These are phyloP conservation scores for Rhizopogon vulgaris DNA, from an alignment of 768 basidiomycete species.

Conservation along the genomic window DNA sequence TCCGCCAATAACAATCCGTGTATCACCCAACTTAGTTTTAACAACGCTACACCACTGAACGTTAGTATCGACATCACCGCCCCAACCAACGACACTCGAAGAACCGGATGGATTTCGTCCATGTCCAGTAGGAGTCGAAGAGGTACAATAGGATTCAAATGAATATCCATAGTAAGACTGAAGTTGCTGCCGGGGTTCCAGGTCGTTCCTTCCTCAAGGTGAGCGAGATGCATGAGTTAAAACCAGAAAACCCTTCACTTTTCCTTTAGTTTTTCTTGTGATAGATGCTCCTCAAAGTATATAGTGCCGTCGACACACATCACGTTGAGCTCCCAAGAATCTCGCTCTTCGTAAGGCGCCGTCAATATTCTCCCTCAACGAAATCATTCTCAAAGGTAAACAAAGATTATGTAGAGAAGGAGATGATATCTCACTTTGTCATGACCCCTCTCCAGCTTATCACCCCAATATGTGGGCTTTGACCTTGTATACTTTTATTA, in stretches of 20 bases:
- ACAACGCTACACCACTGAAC: conserved; percentile 89
- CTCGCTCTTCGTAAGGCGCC: conserved; percentile 77
- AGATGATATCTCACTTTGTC: conserved; percentile 57
- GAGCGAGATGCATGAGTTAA: conserved; percentile 1
- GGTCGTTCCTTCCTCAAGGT: conserved; percentile 45
- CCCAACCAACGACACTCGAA: conserved; percentile 46
- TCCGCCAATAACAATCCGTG: conserved; percentile 73
- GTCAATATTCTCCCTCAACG: conserved; percentile 64
- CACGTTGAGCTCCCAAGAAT: conserved; percentile 77
- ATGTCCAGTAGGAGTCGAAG: conserved; percentile 21
- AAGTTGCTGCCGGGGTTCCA: conserved; percentile 55
- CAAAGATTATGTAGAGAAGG: conserved; percentile 2
- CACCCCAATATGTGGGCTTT: conserved; percentile 42
- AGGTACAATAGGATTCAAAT: conserved; percentile 85
- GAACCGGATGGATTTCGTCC: conserved; percentile 23
- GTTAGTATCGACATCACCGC: conserved; percentile 81
- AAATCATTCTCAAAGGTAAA: conserved; percentile 13
- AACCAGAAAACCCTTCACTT: conserved; percentile 43
- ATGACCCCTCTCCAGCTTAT: conserved; percentile 78
- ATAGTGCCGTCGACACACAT: conserved; percentile 68
- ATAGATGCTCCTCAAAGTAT: conserved; percentile 69
- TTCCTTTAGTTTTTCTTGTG: conserved; percentile 49
- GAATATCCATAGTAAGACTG: conserved; percentile 83
- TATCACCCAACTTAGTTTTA: conserved; percentile 74
- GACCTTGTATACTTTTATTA: conserved; percentile 25